phyloP scores from a whole-genome alignment of 1,139 yeast genomes.

The Debaryomycetaceae sp. region DNA sequence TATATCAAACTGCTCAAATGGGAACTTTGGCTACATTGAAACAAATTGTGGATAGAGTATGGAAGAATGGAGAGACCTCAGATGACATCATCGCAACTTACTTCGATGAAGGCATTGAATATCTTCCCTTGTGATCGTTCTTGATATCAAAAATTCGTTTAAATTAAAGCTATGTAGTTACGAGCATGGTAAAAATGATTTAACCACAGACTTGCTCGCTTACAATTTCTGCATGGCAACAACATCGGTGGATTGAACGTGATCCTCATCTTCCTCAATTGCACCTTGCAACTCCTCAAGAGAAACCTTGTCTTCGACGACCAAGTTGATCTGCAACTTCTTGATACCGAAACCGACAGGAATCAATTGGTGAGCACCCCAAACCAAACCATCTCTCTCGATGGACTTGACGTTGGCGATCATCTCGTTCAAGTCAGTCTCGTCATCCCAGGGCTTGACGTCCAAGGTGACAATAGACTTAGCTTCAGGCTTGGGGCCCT shows the following conservation, averaged over 20 bases:
- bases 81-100: constrained; percentile 42
- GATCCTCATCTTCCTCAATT: constrained; percentile 96
- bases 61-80: constrained; percentile 33
- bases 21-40: constrained; percentile 43
- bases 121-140: constrained; percentile 33
- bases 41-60: constrained; percentile 35
- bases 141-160: constrained; percentile 4
- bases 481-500: constrained; percentile 98
- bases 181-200: constrained; percentile 6
- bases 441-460: constrained; percentile 99
- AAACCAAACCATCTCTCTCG: constrained; percentile 86
- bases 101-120: constrained; percentile 45
- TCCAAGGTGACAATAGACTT: constrained; percentile 95
- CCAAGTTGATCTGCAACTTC: constrained; percentile 98
- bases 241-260: constrained; percentile 96
- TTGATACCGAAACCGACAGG: constrained; percentile 99
- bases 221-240: constrained; percentile 98
- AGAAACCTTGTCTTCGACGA: constrained; percentile 95
- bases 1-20: constrained; percentile 47
- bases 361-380: constrained; percentile 98
- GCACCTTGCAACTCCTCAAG: constrained; percentile 79
- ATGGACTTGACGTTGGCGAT: constrained; percentile 80
- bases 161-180: constrained; percentile 7
- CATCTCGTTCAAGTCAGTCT: constrained; percentile 89
- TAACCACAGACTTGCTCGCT: constrained; percentile 22